These are phyloP conservation scores for Myxozyma nipponensis DNA, from an alignment of 805 yeast genomes.

Conservation along the genomic window DNA sequence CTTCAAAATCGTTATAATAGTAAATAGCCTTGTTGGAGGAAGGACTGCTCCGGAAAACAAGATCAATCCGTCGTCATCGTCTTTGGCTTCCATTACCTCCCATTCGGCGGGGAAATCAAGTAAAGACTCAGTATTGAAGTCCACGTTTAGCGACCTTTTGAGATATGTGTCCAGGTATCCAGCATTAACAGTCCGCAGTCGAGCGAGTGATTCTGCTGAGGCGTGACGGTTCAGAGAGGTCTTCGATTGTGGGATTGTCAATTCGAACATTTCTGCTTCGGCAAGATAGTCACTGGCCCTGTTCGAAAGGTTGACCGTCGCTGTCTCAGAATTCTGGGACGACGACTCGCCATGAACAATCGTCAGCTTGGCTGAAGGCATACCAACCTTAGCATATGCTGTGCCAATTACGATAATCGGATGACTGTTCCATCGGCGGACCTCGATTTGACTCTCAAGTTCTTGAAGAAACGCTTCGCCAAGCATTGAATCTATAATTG, in stretches of 20 bases:
- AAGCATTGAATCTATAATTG: constrained; percentile 6
- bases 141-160: constrained; percentile 3
- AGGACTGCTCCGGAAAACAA: constrained; percentile 11
- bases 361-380: not conserved
- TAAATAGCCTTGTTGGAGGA: constrained; percentile 9
- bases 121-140: not conserved
- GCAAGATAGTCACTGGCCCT: not conserved
- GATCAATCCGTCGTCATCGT: constrained; percentile 1
- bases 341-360: not conserved
- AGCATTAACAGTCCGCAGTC: constrained; percentile 11
- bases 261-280: not conserved
- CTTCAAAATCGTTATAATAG: constrained; percentile 8
- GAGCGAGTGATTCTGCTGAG: constrained; percentile 4
- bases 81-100: not conserved
- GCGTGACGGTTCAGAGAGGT: constrained; percentile 9
- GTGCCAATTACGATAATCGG: constrained; percentile 16
- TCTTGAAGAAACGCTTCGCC: constrained; percentile 17
- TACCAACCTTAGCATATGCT: not conserved
- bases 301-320: not conserved
- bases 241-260: constrained; percentile 10
- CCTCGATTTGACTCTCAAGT: constrained; percentile 13
- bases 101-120: constrained; percentile 11
- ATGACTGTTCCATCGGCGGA: constrained; percentile 7
- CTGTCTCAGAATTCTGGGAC: not conserved
- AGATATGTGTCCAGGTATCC: constrained; percentile 15